Evolutionary conservation across 345 rosid genomes (phyloP).

Genomic region (Eucalyptus shirleyi): DNA sequence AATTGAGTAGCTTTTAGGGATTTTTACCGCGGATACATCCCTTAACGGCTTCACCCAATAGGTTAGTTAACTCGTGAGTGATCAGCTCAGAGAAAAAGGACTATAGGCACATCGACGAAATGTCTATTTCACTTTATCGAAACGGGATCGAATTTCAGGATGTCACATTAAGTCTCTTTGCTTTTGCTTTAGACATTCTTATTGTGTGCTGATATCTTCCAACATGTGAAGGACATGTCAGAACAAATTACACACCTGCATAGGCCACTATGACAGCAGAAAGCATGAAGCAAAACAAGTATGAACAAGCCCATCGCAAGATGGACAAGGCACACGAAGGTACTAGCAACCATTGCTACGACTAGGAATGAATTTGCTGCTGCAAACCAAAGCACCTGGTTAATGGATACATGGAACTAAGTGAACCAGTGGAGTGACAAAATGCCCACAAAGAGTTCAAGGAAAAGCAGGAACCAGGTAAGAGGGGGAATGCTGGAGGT

Average conservation of each 20-base stretch:
- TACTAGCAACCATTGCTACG: conserved; percentile 40
- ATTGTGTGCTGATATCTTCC: background rate
- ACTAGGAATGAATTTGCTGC: conserved; percentile 45
- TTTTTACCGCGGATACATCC: too few species aligned
- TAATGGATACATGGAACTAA: background rate
- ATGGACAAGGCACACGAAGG: conserved; percentile 64
- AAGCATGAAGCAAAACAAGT: conserved; percentile 50
- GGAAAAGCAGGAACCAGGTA: too few species aligned
- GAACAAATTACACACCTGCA: conserved; percentile 29
- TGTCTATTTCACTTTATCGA: too few species aligned
- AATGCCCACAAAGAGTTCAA: background rate
- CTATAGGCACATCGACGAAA: too few species aligned
- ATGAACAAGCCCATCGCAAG: conserved; percentile 56
- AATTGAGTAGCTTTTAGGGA: too few species aligned
- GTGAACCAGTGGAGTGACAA: background rate
- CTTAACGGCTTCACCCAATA: too few species aligned
- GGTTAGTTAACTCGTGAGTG: too few species aligned
- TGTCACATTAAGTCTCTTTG: background rate
- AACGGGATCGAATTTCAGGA: too few species aligned
- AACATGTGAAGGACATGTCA: too few species aligned
- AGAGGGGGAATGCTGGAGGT: background rate
- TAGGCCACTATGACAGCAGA: conserved; percentile 63
- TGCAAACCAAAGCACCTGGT: conserved; percentile 57
- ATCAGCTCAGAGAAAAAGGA: too few species aligned
- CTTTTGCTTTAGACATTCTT: background rate